Evolutionary conservation across 2,329 filamentous ascomycete genomes (phyloP), one percentile per base, ranked within the genome.

Genomic region (Penicillium digitatum): DNA sequence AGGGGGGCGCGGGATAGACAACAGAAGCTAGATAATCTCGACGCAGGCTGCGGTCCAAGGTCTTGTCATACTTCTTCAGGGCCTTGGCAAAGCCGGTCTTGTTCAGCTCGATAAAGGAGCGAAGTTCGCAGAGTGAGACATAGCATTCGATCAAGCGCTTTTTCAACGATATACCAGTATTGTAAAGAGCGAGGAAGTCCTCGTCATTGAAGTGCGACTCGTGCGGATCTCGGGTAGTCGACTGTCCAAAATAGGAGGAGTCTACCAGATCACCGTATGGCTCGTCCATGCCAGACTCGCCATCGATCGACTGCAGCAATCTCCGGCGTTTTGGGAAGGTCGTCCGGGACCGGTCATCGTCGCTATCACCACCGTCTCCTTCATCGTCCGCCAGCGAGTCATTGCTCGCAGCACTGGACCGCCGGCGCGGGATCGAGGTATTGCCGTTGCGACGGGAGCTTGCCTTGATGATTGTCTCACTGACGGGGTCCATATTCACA

Each of bases 1-100:
- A 99, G 0, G 91, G 88, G 65, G 94, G 89, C 0, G 92, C 88
- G 1, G 86, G 79, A 55, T 89, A 84, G 50, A 99, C 90, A 34
- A 83, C 80, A 31, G 83, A 77, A 53, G 84, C 81, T 73, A 96
- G 85, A 71, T 96, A 99, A 43, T 81, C 78, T 14, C 83, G 78
- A 62, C 93, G 91, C 52, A 97, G 79, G 64, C 87, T 87, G 61
- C 87, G 87, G 72, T 96, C 88, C 55, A 96, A 77, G 54, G 89
- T 97, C 79, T 99, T 99, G 80, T 99, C 94, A 69, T 94, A 99
- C 74, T 99, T 99, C 77, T 99, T 99, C 63, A 97, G 77, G 0
- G 95, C 92, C 75, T 99, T 99, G 67, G 87, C 85, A 76, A 99
- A 99, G 12, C 94, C 94, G 0, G 94, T 99, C 75, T 89, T 88